These are phyloP conservation scores for Meredithiella fracta DNA, from an alignment of 2,329 filamentous ascomycete species.

Conservation along the genomic window DNA sequence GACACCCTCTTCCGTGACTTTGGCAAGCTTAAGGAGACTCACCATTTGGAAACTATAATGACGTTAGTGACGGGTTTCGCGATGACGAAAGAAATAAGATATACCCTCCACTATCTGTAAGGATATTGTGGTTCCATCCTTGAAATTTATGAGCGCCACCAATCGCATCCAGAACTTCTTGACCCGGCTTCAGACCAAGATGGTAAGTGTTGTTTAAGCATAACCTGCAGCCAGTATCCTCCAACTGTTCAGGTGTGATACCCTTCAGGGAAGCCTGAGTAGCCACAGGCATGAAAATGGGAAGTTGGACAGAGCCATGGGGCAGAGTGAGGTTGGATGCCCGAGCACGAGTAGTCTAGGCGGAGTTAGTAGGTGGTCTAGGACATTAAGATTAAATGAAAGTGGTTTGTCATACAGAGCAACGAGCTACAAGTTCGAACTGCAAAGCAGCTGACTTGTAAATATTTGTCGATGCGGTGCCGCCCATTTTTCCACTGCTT, in stretches of 20 bases:
- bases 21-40: constrained; percentile 79
- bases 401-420: constrained; percentile 45
- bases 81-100: constrained; percentile 14
- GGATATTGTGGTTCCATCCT: constrained; percentile 86
- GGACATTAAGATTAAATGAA: background rate
- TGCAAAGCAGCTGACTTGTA: constrained; percentile 50
- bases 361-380: background rate
- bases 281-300: constrained; percentile 96
- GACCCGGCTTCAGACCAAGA: constrained; percentile 83
- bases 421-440: constrained; percentile 62
- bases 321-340: constrained; percentile 77
- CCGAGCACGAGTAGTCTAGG: constrained; percentile 79
- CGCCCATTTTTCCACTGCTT: constrained; percentile 12
- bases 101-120: constrained; percentile 64
- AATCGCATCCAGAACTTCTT: constrained; percentile 69
- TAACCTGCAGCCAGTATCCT: constrained; percentile 72
- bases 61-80: background rate
- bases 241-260: constrained; percentile 79
- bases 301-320: constrained; percentile 78
- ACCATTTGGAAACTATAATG: constrained; percentile 93
- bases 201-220: constrained; percentile 99
- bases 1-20: constrained; percentile 88
- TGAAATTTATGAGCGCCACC: constrained; percentile 91
- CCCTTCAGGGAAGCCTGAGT: constrained; percentile 94
- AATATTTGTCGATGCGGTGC: constrained; percentile 22